Evolutionary conservation across 225 moss, liverwort and hornwort genomes (phyloP).

Genomic region (Sphagnum tenellum): DNA sequence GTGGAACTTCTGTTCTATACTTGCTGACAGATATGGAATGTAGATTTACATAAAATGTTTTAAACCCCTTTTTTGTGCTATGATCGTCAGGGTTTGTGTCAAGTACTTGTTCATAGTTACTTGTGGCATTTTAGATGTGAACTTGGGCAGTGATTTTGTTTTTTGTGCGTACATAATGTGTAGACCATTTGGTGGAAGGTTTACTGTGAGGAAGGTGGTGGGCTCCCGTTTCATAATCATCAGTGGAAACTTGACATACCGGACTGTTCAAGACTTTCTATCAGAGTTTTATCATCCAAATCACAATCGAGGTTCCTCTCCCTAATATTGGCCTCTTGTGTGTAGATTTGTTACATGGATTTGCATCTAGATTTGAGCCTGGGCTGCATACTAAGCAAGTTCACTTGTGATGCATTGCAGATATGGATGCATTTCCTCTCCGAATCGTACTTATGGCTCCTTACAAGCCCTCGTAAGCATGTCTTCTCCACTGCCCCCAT

Average conservation of each 20-base stretch:
- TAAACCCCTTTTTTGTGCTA: too few relatives aligned
- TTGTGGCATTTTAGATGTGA: too few relatives aligned
- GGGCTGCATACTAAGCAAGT: too few relatives aligned
- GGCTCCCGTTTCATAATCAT: slow-evolving; percentile 47
- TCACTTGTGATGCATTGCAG: slow-evolving; percentile 18
- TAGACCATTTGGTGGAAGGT: slow-evolving; percentile 47
- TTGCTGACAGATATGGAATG: too few relatives aligned
- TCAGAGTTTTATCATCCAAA: slow-evolving; percentile 43
- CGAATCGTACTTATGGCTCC: slow-evolving; percentile 94
- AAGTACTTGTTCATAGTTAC: too few relatives aligned
- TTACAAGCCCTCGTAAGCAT: slow-evolving; percentile 88
- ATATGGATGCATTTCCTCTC: slow-evolving; percentile 87
- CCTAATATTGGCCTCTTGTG: neutral
- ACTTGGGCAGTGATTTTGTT: too few relatives aligned
- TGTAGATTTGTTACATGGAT: neutral
- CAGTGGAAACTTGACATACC: slow-evolving; percentile 51
- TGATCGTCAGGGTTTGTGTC: too few relatives aligned
- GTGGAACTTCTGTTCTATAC: slow-evolving; percentile 11
- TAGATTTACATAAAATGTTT: too few relatives aligned
- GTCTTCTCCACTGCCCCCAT: too few relatives aligned
- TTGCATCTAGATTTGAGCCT: neutral
- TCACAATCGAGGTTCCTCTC: slow-evolving; percentile 23
- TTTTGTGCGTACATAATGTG: neutral
- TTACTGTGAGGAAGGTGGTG: slow-evolving; percentile 27
- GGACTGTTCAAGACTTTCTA: slow-evolving; percentile 43